phyloP scores from a whole-genome alignment of 2,329 filamentous ascomycete genomes.

The Exophiala spinifera region DNA sequence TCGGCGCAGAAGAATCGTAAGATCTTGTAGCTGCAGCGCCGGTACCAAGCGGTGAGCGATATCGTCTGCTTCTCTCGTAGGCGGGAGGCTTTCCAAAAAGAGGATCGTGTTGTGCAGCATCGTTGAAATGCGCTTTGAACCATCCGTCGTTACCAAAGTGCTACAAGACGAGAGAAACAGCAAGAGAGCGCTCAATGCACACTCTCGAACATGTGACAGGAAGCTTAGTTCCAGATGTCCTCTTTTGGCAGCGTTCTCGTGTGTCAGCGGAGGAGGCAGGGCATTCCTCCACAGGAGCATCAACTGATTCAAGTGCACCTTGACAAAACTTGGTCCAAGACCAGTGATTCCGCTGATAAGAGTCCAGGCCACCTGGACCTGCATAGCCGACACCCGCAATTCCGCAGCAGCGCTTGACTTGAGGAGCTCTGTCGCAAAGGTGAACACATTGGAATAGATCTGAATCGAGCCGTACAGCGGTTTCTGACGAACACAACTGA shows the following conservation, averaged over 20 bases:
- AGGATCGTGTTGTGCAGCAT: conserved; percentile 95
- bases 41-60: conserved; percentile 78
- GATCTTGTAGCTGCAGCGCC: conserved; percentile 81
- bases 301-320: conserved; percentile 93
- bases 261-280: conserved; percentile 86
- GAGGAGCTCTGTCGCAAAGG: conserved; percentile 84
- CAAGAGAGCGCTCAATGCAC: conserved; percentile 83
- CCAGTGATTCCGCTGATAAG: conserved; percentile 96
- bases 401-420: conserved; percentile 92
- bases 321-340: conserved; percentile 94
- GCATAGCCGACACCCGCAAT: conserved; percentile 83
- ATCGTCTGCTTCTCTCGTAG: conserved; percentile 82
- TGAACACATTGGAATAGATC: conserved; percentile 85
- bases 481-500: conserved; percentile 83
- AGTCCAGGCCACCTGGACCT: conserved; percentile 97
- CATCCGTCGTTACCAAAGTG: conserved; percentile 84
- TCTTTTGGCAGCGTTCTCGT: conserved; percentile 81
- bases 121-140: conserved; percentile 83
- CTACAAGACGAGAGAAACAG: conserved; percentile 93
- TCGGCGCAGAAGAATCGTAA: conserved; percentile 88
- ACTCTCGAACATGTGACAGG: conserved; percentile 89
- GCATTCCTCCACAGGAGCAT: conserved; percentile 97
- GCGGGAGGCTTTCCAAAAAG: conserved; percentile 80
- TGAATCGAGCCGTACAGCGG: conserved; percentile 94
- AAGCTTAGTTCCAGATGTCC: conserved; percentile 88